Base-by-base conservation (phyloP, 768 basidiomycete species). In the Mycena venus region DNA sequence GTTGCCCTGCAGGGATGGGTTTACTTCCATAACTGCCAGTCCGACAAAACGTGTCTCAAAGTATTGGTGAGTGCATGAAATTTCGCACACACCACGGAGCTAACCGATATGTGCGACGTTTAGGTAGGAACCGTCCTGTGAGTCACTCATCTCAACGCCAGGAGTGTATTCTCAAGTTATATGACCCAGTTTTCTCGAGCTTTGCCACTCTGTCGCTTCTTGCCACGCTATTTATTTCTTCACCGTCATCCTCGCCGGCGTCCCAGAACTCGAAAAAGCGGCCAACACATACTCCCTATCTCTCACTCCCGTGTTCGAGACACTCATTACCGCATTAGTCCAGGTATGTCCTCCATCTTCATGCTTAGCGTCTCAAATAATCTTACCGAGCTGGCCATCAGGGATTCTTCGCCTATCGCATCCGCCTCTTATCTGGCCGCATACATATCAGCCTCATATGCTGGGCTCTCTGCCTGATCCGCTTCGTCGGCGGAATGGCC, bases 371-470 rank as follows among this genome's bases (percentile, higher is more conserved):
- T 29, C n/a, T 34, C 21, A 14, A 64, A n/a, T 23, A 11, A 17
- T 40, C 36, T 2, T 3, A 2, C 49, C 62, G 53, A 42, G 10
- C 7, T 7, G 2, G 1, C 38, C 29, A 29, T 27, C 70, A 85
- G 84, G 69, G 78, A 8, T 86, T 84, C 79, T 84, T 84, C 14
- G 53, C 29, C n/a, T 68, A 80, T 12, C 81, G 85, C 3, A 76
- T 84, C 3, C 78, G 77, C 42, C 78, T 84, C 17, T 75, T 84
- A 23, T 81, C 82, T 1, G 70, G 75, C 12, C 73, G 79, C 49
- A 0, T 23, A 29, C 75, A 75, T 69, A 74, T 85, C 32, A 82
- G 82, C 8, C 21, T 79, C 7, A 19, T 80, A 0, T 84, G 82
- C 73, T 80, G 79, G 60, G 23, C 68, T 1, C 72, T 84, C 17